Conservation (phyloP, 192 early-diverging fungal species). For the Gigaspora rosea region DNA sequence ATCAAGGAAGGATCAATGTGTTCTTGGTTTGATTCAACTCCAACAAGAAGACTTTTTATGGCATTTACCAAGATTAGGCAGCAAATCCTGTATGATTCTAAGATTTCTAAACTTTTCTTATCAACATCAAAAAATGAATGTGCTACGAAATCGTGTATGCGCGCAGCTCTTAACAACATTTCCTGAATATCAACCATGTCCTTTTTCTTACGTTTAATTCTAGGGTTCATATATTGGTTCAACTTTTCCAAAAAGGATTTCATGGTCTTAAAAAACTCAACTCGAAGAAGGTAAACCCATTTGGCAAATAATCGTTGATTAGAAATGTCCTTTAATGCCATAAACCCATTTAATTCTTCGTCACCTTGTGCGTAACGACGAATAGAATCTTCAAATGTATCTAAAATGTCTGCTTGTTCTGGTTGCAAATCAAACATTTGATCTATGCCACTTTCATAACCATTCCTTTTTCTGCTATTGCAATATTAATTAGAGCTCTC, state of each 20-base stretch:
- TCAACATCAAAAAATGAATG: constrained; percentile 28
- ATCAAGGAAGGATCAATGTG: not conserved
- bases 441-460: not conserved
- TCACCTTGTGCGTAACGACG: not conserved
- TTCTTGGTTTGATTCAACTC: not conserved
- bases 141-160: not conserved
- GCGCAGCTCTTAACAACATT: not conserved
- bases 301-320: not conserved
- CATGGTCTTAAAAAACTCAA: constrained; percentile 5
- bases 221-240: not conserved
- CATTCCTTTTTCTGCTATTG: not conserved
- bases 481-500: constrained; percentile 4
- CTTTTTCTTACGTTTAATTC: no score
- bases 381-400: not conserved
- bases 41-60: constrained; percentile 2
- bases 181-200: not conserved
- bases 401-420: not conserved
- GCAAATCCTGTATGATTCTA: constrained; percentile 25
- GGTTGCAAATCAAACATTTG: not conserved
- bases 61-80: constrained; percentile 3
- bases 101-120: constrained; percentile 11
- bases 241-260: not conserved
- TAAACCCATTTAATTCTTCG: constrained; percentile 14
- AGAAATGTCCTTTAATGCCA: constrained; percentile 9
- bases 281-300: constrained; percentile 22